Percentiles rank a stretch among this genome's conserved stretches.
phyloP scores from a whole-genome alignment of 225 moss, liverwort and hornwort species.

The Climacium dendroides region DNA sequence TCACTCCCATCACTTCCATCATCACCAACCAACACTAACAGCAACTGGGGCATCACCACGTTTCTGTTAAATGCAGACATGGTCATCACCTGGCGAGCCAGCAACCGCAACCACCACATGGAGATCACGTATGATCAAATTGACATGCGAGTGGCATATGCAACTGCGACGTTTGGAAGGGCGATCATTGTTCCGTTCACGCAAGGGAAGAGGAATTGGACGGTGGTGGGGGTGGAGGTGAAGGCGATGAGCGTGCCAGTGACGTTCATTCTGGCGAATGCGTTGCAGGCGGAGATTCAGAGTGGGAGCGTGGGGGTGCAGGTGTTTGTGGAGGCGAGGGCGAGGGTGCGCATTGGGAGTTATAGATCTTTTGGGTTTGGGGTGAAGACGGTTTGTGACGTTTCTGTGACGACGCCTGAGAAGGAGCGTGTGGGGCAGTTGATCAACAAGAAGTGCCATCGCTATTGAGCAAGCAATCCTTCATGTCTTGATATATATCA shows the following conservation, averaged over 20 bases:
- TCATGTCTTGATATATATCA: background rate
- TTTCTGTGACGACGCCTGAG: conserved; percentile 12
- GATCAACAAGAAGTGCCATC: conserved; percentile 32
- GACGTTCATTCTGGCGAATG: conserved; percentile 10
- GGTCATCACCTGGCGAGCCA: conserved; percentile 5
- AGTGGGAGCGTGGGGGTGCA: conserved; percentile 19
- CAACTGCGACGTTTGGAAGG: conserved; percentile 25
- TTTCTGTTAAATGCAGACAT: conserved; percentile 32
- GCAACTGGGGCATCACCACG: background rate
- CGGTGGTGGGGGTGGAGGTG: conserved; percentile 19
- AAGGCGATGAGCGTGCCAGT: conserved; percentile 25
- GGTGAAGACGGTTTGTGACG: conserved; percentile 34
- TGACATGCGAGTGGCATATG: conserved; percentile 32
- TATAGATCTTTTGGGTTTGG: conserved; percentile 40
- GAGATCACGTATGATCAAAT: conserved; percentile 56
- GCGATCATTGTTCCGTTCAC: conserved; percentile 31
- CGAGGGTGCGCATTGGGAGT: conserved; percentile 47
- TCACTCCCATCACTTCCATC: background rate
- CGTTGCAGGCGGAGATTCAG: conserved; percentile 19
- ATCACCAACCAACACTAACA: background rate
- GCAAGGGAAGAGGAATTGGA: conserved; percentile 41
- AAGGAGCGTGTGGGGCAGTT: conserved; percentile 21
- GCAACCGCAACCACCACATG: conserved; percentile 65
- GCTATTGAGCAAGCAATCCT: background rate
- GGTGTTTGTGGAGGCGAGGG: conserved; percentile 31